Conservation (phyloP, 768 basidiomycete genomes). For the Mycena galericulata region DNA sequence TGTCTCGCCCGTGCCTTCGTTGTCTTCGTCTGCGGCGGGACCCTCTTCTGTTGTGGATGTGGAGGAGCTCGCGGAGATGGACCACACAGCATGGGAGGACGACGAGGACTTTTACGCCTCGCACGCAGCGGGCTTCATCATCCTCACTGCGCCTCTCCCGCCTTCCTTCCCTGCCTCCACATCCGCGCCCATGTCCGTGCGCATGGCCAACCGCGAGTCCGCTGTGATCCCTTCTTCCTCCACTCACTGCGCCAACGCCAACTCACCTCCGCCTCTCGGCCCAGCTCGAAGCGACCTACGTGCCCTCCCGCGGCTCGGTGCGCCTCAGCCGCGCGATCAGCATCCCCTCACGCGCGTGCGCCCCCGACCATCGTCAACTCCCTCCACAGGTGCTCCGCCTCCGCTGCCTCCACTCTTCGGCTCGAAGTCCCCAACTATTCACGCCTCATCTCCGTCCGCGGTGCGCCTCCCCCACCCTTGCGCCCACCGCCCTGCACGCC, state of each 20-base stretch:
- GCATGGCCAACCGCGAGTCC: neutral
- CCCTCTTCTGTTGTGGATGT: no score
- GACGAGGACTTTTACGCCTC: neutral
- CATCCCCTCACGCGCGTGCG: slow-evolving; percentile 23
- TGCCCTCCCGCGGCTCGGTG: neutral
- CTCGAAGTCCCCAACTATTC: no score
- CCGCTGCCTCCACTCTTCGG: neutral
- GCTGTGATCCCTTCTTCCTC: neutral
- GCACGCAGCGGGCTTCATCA: neutral
- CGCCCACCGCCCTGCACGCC: slow-evolving; percentile 30
- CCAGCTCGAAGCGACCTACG: neutral
- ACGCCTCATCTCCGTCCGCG: neutral
- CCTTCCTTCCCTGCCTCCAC: neutral
- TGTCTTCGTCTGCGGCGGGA: no score
- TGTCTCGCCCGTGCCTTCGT: no score
- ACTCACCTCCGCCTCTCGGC: neutral
- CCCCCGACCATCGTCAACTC: slow-evolving; percentile 25
- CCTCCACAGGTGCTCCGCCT: neutral
- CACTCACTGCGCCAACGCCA: neutral
- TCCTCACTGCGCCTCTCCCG: neutral
- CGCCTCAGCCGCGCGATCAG: slow-evolving; percentile 19
- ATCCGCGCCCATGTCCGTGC: neutral
- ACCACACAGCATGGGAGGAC: neutral
- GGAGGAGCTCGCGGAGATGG: neutral
- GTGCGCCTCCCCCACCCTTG: neutral